Evolutionary conservation across 2,329 filamentous ascomycete genomes (phyloP).

Genomic region (Leptographium lundbergii): DNA sequence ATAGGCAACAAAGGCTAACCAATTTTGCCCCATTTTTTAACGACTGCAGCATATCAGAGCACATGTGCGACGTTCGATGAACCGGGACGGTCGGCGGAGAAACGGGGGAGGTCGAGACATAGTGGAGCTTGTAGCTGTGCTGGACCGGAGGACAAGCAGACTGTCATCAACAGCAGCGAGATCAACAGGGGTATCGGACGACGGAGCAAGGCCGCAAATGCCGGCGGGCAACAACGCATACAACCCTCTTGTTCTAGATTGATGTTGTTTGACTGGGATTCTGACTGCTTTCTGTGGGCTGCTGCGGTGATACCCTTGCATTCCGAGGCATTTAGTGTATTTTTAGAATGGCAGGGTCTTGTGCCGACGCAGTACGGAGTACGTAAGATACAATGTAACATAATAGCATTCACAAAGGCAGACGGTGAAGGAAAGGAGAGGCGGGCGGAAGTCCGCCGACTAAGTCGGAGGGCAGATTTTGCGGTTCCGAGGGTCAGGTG

Average conservation of each 20-base stretch:
- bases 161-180: background rate
- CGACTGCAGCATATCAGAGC: constrained; percentile 4
- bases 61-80: constrained; percentile 2
- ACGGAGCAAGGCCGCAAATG: background rate
- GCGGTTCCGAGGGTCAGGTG: background rate
- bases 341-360: no score
- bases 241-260: constrained; percentile 9
- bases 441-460: no score
- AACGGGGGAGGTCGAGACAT: constrained; percentile 1
- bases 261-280: background rate
- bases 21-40: background rate
- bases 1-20: background rate
- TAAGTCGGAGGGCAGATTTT: background rate
- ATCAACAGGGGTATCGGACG: background rate
- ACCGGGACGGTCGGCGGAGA: background rate
- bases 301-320: background rate
- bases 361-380: no score
- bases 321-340: background rate
- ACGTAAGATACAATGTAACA: no score
- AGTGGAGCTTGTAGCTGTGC: constrained; percentile 3
- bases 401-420: no score
- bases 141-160: constrained; percentile 2
- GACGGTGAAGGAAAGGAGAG: no score
- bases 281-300: background rate
- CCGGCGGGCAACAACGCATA: background rate